Percentiles rank a stretch among this genome's conserved stretches.
phyloP scores from a whole-genome alignment of 768 basidiomycete species.

The Termitomyces heimii region DNA sequence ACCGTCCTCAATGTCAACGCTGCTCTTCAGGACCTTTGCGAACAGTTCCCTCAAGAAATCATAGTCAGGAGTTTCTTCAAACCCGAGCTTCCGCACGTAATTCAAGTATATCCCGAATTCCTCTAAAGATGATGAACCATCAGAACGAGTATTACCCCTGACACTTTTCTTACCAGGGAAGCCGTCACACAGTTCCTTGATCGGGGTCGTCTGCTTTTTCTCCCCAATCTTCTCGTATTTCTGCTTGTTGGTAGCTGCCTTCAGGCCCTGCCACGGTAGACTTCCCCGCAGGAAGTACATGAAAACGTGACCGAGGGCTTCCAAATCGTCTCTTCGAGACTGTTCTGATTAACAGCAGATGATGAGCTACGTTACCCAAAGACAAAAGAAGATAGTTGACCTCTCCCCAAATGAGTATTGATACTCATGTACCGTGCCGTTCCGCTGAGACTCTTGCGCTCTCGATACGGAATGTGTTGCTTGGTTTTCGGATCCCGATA shows the following conservation, averaged over 20 bases:
- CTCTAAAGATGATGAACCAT: slow-evolving; percentile 43
- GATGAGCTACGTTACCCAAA: slow-evolving; percentile 5
- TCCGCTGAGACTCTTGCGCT: slow-evolving; percentile 94
- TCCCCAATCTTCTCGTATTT: slow-evolving; percentile 99
- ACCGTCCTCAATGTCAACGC: slow-evolving; percentile 86
- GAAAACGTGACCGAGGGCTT: slow-evolving; percentile 99
- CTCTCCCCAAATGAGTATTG: slow-evolving; percentile 96
- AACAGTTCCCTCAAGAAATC: slow-evolving; percentile 96
- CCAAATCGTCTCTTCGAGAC: slow-evolving; percentile 93
- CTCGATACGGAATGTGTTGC: slow-evolving; percentile 98
- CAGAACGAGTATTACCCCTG: slow-evolving; percentile 1
- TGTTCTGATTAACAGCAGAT: slow-evolving; percentile 47
- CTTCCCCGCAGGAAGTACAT: slow-evolving; percentile 99
- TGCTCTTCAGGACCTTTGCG: slow-evolving; percentile 88
- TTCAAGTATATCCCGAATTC: slow-evolving; percentile 99
- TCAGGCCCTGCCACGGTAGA: slow-evolving; percentile 97
- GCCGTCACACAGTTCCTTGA: slow-evolving; percentile 94
- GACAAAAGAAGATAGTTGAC: slow-evolving; percentile 32
- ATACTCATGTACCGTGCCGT: slow-evolving; percentile 99
- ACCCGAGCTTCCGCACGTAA: slow-evolving; percentile 98
- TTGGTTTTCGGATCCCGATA: slow-evolving; percentile 99
- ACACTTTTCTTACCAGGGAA: slow-evolving; percentile 66
- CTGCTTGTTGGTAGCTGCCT: slow-evolving; percentile 99
- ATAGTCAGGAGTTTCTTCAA: slow-evolving; percentile 98
- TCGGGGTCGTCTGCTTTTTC: slow-evolving; percentile 98